Base-by-base conservation (phyloP, 1,139 yeast species). In the Kluyveromyces marxianus region DNA sequence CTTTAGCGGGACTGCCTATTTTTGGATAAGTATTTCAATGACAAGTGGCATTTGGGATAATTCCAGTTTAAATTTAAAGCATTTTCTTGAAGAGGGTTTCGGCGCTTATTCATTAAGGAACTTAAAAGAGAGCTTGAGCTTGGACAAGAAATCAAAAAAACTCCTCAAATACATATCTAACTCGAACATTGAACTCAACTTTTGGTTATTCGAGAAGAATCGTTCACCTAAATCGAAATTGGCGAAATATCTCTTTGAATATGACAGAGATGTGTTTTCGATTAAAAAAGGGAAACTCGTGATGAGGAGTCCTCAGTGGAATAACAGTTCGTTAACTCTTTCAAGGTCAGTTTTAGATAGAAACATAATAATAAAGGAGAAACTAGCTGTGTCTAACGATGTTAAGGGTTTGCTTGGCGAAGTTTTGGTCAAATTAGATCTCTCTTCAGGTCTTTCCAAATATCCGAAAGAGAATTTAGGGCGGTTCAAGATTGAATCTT, bases 101-200 rank as follows among this genome's bases (percentile, higher is more conserved):
- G 35, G 41, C 41, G 41, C 35, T 24, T 38, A 38, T 38, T 14
- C 5, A 4, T 26, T 29, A 8, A 38, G 25, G 33, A 38, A n/a
- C 7, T 4, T 28, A 10, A 38, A 21, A 24, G 41, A 38, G 30
- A 30, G 6, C 35, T 10, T 38, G 10, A n/a, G 5, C 7, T 29
- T 38, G 34, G 25, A 38, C 21, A 38, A n/a, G 35, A 28, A 28
- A 7, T 6, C 41, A 29, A 30, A 14, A 24, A 29, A 28, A 27
- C 30, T 7, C 33, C 21, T 38, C 35, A 30, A 29, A 25, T 29
- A n/a, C 10, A 29, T 28, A n/a, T 10, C 34, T 7, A n/a, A n/a
- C 3, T 14, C 35, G 10, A 27, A 29, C 35, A 31, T 29, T 14
- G 34, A 32, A 7, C 14, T 32, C 5, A 10, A 7, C 5, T 32